A percentile compares a stretch with the other conserved stretches of the same genome.
phyloP scores from a whole-genome alignment of 371 early-diverging fungal genomes.

The Pancytospora epiphaga region DNA sequence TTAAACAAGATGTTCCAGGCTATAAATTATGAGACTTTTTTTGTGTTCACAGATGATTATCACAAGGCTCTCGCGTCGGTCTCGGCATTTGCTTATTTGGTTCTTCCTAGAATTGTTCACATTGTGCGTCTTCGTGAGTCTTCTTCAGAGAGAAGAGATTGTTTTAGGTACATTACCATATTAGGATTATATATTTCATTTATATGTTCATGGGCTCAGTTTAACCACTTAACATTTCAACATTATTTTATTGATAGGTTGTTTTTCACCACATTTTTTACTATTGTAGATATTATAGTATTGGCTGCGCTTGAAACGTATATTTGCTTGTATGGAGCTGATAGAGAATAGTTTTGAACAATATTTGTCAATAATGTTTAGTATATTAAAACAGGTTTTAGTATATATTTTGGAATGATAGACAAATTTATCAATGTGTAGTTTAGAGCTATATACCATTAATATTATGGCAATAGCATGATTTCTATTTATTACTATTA shows the following conservation, averaged over 20 bases:
- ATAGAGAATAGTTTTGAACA: too few species aligned
- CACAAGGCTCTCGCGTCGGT: not conserved
- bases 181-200: conserved; percentile 1
- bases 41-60: conserved; percentile 24
- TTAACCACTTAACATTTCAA: not conserved
- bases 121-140: not conserved
- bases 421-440: too few species aligned
- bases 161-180: not conserved
- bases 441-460: too few species aligned
- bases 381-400: too few species aligned
- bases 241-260: conserved; percentile 19
- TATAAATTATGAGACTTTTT: conserved; percentile 29
- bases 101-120: conserved; percentile 14
- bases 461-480: too few species aligned
- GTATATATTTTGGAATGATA: too few species aligned
- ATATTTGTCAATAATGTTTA: too few species aligned
- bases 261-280: conserved; percentile 8
- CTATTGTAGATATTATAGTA: conserved; percentile 3
- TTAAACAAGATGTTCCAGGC: conserved; percentile 9
- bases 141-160: not conserved
- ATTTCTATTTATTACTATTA: too few species aligned
- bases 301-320: too few species aligned
- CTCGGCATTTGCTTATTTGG: conserved; percentile 24
- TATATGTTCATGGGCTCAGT: not conserved
- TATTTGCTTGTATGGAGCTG: too few species aligned